Percentiles rank a stretch among this genome's conserved stretches.
Evolutionary conservation across 805 yeast species (phyloP).

Genomic region (Pichia kluyveri): DNA sequence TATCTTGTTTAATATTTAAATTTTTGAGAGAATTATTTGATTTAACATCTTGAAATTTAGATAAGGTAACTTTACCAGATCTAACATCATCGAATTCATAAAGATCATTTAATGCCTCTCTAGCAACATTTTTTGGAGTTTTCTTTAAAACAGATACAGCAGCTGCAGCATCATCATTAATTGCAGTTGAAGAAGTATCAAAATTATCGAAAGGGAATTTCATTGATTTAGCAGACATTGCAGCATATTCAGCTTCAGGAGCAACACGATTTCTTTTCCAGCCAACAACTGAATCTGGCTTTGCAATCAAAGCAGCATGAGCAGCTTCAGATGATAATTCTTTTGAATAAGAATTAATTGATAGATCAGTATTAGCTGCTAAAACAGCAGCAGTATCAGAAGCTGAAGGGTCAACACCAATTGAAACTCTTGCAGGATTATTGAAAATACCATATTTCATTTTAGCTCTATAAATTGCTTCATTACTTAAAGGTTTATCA

Average conservation of each 20-base stretch:
- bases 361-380: constrained; percentile 59
- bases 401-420: constrained; percentile 63
- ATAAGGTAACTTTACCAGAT: constrained; percentile 28
- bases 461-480: constrained; percentile 68
- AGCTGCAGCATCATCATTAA: constrained; percentile 31
- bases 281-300: constrained; percentile 34
- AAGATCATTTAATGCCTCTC: constrained; percentile 30
- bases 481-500: constrained; percentile 65
- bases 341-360: constrained; percentile 58
- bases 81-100: constrained; percentile 37
- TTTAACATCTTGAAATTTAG: constrained; percentile 15
- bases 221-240: constrained; percentile 27
- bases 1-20: constrained; percentile 12
- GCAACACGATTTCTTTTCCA: constrained; percentile 40
- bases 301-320: constrained; percentile 48
- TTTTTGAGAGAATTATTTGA: constrained; percentile 11
- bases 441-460: constrained; percentile 57
- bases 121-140: constrained; percentile 22
- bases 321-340: constrained; percentile 54
- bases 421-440: constrained; percentile 38
- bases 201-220: constrained; percentile 22
- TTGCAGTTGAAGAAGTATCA: constrained; percentile 1
- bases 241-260: constrained; percentile 39
- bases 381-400: constrained; percentile 71
- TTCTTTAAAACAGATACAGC: constrained; percentile 33